phyloP scores from a whole-genome alignment of 2,329 filamentous ascomycete genomes.

The Calonectria crousiana region DNA sequence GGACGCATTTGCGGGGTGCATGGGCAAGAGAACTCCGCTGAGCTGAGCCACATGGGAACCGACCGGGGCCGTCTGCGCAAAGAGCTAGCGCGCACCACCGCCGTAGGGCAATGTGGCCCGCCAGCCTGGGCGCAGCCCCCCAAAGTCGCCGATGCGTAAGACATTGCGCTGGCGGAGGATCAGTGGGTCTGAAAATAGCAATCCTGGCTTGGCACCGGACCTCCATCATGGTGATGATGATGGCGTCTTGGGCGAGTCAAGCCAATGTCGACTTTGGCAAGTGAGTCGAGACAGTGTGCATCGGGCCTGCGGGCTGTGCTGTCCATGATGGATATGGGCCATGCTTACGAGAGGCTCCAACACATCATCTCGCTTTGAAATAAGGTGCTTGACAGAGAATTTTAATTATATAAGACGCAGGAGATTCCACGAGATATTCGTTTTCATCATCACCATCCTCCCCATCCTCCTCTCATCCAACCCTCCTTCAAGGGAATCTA shows the following conservation, averaged over 20 bases:
- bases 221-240: not conserved
- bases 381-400: not conserved
- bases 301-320: not conserved
- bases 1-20: not conserved
- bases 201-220: not conserved
- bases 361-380: not conserved
- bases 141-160: constrained; percentile 1
- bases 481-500: not conserved
- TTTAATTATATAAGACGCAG: not conserved
- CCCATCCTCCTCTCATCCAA: not conserved
- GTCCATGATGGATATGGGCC: not conserved
- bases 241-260: not conserved
- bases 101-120: not conserved
- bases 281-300: not conserved
- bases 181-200: constrained; percentile 8
- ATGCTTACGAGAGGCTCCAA: not conserved
- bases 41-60: not conserved
- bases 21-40: not conserved
- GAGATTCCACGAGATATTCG: not conserved
- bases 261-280: not conserved
- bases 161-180: constrained; percentile 3
- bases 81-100: not conserved
- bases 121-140: not conserved
- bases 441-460: constrained; percentile 4
- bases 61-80: not conserved